phyloP scores from a whole-genome alignment of 2,329 filamentous ascomycete genomes.

The Fusarium clavum region DNA sequence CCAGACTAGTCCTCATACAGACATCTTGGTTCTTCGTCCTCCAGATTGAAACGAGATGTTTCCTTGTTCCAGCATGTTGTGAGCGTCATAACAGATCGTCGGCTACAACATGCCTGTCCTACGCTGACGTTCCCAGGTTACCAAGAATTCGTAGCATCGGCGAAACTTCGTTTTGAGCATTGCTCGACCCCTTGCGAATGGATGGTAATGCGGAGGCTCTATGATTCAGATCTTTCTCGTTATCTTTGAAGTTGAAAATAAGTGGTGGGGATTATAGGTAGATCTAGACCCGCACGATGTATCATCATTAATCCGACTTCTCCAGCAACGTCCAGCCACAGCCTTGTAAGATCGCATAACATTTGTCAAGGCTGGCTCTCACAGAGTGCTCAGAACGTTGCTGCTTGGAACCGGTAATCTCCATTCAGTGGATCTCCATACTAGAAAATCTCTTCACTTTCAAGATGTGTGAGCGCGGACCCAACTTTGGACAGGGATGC shows the following conservation, averaged over 20 bases:
- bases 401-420: constrained; percentile 39
- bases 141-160: constrained; percentile 24
- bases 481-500: constrained; percentile 42
- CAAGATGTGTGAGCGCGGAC: constrained; percentile 23
- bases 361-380: constrained; percentile 23
- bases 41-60: constrained; percentile 18
- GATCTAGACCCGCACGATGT: constrained; percentile 12
- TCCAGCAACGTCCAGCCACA: constrained; percentile 32
- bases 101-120: constrained; percentile 39
- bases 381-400: constrained; percentile 15
- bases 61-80: constrained; percentile 27
- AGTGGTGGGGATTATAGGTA: constrained; percentile 28
- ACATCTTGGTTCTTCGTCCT: constrained; percentile 20
- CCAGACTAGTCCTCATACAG: constrained; percentile 35
- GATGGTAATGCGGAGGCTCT: constrained; percentile 2
- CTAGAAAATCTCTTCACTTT: constrained; percentile 42
- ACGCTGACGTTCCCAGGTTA: constrained; percentile 34
- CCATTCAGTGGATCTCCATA: constrained; percentile 43
- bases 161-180: constrained; percentile 10
- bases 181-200: constrained; percentile 27
- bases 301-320: constrained; percentile 30
- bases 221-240: constrained; percentile 21
- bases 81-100: constrained; percentile 33
- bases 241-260: constrained; percentile 33
- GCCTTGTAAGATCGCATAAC: constrained; percentile 38